Conservation (phyloP, 805 yeast genomes). For the Brettanomyces anomalus region DNA sequence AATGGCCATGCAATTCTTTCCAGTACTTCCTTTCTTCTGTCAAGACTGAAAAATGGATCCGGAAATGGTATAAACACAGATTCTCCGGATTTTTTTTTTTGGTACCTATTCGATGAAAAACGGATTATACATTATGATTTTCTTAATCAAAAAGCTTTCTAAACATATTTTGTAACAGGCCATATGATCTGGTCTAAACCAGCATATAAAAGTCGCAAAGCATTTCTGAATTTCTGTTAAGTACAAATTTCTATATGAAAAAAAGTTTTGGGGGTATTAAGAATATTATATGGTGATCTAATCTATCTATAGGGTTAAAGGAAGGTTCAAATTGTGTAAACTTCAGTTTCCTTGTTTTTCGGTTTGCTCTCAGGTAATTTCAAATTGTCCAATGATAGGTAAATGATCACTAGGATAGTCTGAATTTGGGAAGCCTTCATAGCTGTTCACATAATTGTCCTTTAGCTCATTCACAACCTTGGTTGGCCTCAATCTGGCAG, state of each 20-base stretch:
- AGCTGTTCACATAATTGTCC: conserved; percentile 21
- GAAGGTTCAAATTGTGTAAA: neutral
- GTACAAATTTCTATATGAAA: no score
- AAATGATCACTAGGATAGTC: conserved; percentile 48
- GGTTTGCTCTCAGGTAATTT: conserved; percentile 5
- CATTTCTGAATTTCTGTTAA: no score
- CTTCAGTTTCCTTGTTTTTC: neutral
- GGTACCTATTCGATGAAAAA: neutral
- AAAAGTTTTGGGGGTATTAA: no score
- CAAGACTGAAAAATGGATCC: no score
- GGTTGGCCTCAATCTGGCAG: conserved; percentile 28
- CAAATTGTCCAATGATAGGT: conserved; percentile 22
- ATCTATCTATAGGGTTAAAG: neutral
- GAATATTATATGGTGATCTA: neutral
- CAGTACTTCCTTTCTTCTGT: no score
- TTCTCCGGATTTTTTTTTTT: neutral
- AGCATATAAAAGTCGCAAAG: no score
- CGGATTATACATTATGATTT: no score
- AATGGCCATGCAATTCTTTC: neutral
- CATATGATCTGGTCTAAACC: no score
- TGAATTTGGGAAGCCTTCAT: conserved; percentile 42
- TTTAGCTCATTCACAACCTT: conserved; percentile 47
- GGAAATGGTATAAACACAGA: neutral
- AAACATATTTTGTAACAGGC: no score
- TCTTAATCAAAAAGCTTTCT: no score